These are phyloP conservation scores for Mycena maculata DNA, from an alignment of 768 basidiomycete genomes.

Conservation along the genomic window DNA sequence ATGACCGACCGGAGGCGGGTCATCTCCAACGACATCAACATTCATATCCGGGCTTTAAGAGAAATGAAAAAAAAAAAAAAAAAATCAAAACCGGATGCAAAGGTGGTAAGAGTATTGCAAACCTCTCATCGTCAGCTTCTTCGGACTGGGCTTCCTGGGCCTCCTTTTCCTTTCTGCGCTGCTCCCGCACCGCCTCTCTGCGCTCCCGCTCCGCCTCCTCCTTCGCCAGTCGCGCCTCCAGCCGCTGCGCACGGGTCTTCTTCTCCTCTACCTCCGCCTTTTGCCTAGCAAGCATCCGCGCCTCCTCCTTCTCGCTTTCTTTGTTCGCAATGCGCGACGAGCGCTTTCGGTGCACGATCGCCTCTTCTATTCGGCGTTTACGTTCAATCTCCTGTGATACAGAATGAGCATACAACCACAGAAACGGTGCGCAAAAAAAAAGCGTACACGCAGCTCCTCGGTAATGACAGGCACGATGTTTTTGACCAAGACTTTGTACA, in stretches of 20 bases:
- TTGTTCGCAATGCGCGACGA: constrained; percentile 88
- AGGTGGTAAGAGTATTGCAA: neutral
- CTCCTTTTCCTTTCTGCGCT: constrained; percentile 62
- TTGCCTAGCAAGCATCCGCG: constrained; percentile 66
- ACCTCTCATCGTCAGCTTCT: constrained; percentile 42
- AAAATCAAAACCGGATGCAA: neutral
- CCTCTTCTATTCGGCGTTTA: constrained; percentile 75
- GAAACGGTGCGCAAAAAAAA: constrained; percentile 1
- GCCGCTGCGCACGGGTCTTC: constrained; percentile 68
- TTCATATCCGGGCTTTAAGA: neutral
- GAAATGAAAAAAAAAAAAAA: too few species aligned
- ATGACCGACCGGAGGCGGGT: neutral
- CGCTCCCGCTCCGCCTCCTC: constrained; percentile 66
- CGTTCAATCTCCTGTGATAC: constrained; percentile 68
- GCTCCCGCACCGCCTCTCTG: constrained; percentile 72
- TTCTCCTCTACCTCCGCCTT: constrained; percentile 78
- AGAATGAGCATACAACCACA: constrained; percentile 17
- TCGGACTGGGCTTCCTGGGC: constrained; percentile 49
- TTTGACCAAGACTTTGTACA: constrained; percentile 75
- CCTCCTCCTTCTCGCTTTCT: constrained; percentile 84
- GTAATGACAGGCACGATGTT: constrained; percentile 79
- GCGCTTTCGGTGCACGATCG: constrained; percentile 86
- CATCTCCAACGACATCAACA: neutral
- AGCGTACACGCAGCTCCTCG: constrained; percentile 70
- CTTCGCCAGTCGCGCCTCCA: constrained; percentile 66